Conservation (phyloP, 352 stramenopile species). For the Globisporangium cederbergense region DNA sequence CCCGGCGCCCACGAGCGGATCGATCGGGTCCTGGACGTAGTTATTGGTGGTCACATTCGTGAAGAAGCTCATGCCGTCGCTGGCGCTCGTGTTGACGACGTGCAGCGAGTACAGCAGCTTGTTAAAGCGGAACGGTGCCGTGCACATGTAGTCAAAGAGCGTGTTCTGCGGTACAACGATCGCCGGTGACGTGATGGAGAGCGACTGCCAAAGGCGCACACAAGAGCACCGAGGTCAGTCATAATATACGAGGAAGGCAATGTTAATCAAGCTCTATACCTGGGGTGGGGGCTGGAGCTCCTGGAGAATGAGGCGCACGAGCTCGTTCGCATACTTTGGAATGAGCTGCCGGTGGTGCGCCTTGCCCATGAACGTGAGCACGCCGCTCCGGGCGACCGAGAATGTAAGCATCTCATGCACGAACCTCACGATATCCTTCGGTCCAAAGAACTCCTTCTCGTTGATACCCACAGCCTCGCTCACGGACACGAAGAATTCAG, state of each 20-base stretch:
- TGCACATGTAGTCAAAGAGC: constrained; percentile 55
- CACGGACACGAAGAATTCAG: constrained; percentile 42
- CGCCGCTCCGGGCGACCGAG: constrained; percentile 43
- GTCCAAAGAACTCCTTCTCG: constrained; percentile 43
- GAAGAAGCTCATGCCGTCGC: constrained; percentile 19
- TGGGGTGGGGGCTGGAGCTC: constrained; percentile 44
- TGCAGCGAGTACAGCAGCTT: constrained; percentile 37
- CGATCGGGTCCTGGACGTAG: constrained; percentile 16
- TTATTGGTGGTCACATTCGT: constrained; percentile 12
- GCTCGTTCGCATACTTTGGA: constrained; percentile 41
- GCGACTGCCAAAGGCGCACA: not conserved
- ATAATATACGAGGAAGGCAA: not conserved
- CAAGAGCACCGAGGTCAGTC: not conserved
- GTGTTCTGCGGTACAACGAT: constrained; percentile 37
- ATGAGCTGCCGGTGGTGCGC: constrained; percentile 50
- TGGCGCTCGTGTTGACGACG: constrained; percentile 35
- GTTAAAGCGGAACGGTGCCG: constrained; percentile 43
- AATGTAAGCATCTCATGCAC: constrained; percentile 53
- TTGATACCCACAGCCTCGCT: constrained; percentile 31
- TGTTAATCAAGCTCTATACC: constrained; percentile 22
- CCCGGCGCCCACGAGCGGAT: constrained; percentile 8
- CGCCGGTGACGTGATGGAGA: constrained; percentile 19
- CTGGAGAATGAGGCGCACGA: constrained; percentile 38
- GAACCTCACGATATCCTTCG: constrained; percentile 40
- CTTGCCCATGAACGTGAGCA: constrained; percentile 61